Evolutionary conservation across 202 grass and related monocot genomes (phyloP), one percentile per base, ranked within the genome.

Genomic region (Setaria italica): DNA sequence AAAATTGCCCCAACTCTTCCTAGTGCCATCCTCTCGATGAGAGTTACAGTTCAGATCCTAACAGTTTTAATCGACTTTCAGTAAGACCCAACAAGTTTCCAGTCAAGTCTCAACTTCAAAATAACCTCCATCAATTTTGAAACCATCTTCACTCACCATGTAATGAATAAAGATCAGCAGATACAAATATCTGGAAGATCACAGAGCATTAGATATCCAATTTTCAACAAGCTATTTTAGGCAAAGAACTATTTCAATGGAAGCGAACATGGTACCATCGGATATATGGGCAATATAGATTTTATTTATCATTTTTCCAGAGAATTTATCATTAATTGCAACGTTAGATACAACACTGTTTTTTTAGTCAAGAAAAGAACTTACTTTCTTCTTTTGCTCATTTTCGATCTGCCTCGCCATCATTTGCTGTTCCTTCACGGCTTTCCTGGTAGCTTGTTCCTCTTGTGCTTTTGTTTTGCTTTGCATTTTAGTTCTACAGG

Each of bases 311-410:
- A 30, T 59, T 41, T 74, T 7, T 45, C 53, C 11, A 42, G 29
- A 0, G 5, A 33, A 60, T 43, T 32, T 59, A 43, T 4, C 21
- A 77, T 43, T 50, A 70, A 20, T 67, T 49, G 16, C 3, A 70
- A 45, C 20, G 37, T 60, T 45, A 55, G 5, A 60, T 33, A 53
- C 13, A 47, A 82, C 30, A 70, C 9, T 53, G 32, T 4, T 29
- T 55, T 41, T 51, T 55, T 13, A 4, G 12, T 30, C 56, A 67
- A 67, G 47, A 55, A 15, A 45, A 57, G 5, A 57, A 67, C 85
- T 86, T 86, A 92, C 92, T 86, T 30, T 81, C 19, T 88, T 79
- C 32, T 84, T 75, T 80, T 90, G 76, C 55, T 92, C 87, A 65
- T 86, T 92, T 58, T 91, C 81, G 79, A 85, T 46, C 56, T 91